Conservation (phyloP, 225 moss, liverwort and hornwort genomes). For the Polytrichum commune region DNA sequence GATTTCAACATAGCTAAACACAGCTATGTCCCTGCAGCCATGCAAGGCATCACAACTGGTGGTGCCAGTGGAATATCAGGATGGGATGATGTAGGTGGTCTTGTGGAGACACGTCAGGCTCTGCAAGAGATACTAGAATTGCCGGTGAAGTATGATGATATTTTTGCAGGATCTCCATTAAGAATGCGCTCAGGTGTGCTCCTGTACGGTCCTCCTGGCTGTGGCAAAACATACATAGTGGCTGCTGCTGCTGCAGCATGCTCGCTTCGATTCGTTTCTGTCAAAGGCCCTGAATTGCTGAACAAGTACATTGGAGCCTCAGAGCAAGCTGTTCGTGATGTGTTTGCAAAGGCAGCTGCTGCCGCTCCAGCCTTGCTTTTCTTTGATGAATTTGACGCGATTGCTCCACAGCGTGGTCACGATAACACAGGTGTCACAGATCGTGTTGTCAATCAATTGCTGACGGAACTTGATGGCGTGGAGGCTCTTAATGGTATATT, state of each 20-base stretch:
- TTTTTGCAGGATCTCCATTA: slow-evolving; percentile 89
- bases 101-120: slow-evolving; percentile 67
- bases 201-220: slow-evolving; percentile 95
- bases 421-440: slow-evolving; percentile 99
- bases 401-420: slow-evolving; percentile 95
- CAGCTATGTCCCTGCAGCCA: slow-evolving; percentile 81
- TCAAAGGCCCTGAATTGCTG: slow-evolving; percentile 94
- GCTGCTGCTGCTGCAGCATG: slow-evolving; percentile 95
- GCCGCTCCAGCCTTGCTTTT: slow-evolving; percentile 94
- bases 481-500: slow-evolving; percentile 97
- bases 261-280: slow-evolving; percentile 91
- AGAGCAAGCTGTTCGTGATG: slow-evolving; percentile 98
- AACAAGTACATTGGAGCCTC: slow-evolving; percentile 99
- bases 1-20: slow-evolving; percentile 78
- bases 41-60: slow-evolving; percentile 80
- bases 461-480: slow-evolving; percentile 98
- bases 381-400: slow-evolving; percentile 99
- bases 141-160: slow-evolving; percentile 81
- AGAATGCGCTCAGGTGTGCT: slow-evolving; percentile 92
- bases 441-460: slow-evolving; percentile 94
- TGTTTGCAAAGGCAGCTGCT: slow-evolving; percentile 86
- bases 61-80: slow-evolving; percentile 56
- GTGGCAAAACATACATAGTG: slow-evolving; percentile 97
- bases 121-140: slow-evolving; percentile 95
- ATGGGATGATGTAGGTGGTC: slow-evolving; percentile 96